These are phyloP conservation scores for Volvariella volvacea DNA, from an alignment of 1,284 basidiomycete genomes.

Conservation along the genomic window DNA sequence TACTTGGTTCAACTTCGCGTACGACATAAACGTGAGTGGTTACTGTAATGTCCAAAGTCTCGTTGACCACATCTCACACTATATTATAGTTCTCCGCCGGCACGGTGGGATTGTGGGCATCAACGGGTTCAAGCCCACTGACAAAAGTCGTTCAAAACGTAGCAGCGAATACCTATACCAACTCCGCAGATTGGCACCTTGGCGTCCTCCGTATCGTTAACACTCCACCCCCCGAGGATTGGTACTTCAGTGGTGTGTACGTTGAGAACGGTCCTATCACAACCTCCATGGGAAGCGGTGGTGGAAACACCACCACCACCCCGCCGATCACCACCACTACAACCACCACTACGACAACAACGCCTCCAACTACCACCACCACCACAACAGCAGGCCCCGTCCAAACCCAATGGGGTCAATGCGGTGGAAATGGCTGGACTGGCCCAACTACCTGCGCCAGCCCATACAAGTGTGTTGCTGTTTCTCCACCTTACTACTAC, in stretches of 20 bases:
- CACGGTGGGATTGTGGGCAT: conserved; percentile 56
- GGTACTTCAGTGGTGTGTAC: conserved; percentile 56
- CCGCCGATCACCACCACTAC: conserved; percentile 17
- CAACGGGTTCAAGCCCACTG: conserved; percentile 41
- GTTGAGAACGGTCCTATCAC: conserved; percentile 52
- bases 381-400: conserved; percentile 31
- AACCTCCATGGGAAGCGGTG: conserved; percentile 38
- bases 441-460: conserved; percentile 41
- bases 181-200: conserved; percentile 59
- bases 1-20: conserved; percentile 61
- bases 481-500: conserved; percentile 50
- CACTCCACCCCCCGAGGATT: conserved; percentile 42
- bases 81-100: conserved; percentile 37
- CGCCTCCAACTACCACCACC: conserved; percentile 23
- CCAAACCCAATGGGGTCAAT: conserved; percentile 46
- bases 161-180: conserved; percentile 46
- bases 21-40: conserved; percentile 50
- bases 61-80: background rate
- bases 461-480: conserved; percentile 35
- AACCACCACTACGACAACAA: conserved; percentile 24
- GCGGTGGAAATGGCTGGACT: conserved; percentile 44
- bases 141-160: conserved; percentile 44
- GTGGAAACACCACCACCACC: conserved; percentile 16
- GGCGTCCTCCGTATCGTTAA: conserved; percentile 54
- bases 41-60: background rate